Conservation (phyloP, 2,329 filamentous ascomycete genomes). For the Cercospora nicotianae region DNA sequence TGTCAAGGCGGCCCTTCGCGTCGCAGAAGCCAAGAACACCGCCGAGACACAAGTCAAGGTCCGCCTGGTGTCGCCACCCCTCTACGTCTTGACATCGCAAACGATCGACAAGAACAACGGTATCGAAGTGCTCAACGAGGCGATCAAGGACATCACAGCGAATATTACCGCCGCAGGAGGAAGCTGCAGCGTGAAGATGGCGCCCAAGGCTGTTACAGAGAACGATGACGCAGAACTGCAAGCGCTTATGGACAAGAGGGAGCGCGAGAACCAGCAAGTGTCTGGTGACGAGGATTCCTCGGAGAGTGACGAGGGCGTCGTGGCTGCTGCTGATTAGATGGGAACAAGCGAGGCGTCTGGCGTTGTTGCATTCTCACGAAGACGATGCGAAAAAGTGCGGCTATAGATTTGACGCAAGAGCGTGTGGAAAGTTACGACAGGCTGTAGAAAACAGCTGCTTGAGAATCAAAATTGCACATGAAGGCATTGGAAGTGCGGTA, state of each 20-base stretch:
- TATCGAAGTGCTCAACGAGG: conserved; percentile 80
- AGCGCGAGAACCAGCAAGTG: conserved; percentile 96
- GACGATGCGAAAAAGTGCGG: background rate
- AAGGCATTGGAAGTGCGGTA: background rate
- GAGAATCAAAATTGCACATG: conserved; percentile 1
- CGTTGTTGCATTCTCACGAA: conserved; percentile 12
- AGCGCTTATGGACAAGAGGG: conserved; percentile 98
- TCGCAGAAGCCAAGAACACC: conserved; percentile 90
- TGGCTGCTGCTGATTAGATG: conserved; percentile 25
- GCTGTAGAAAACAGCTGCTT: conserved; percentile 2
- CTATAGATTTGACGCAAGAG: conserved; percentile 5
- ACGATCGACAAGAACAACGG: conserved; percentile 90
- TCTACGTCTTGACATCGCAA: conserved; percentile 94
- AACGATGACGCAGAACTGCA: conserved; percentile 96
- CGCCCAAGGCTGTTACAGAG: conserved; percentile 97
- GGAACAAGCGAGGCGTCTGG: conserved; percentile 23
- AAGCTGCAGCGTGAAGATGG: conserved; percentile 90
- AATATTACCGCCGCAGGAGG: conserved; percentile 79
- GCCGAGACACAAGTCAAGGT: conserved; percentile 94
- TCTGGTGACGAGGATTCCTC: conserved; percentile 96
- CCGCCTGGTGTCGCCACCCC: conserved; percentile 92
- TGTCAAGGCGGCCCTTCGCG: conserved; percentile 87
- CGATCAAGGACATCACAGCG: conserved; percentile 80
- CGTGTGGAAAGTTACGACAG: background rate
- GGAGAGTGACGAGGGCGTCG: conserved; percentile 85